phyloP scores from a whole-genome alignment of 148 eudicot species.

The Limonium bicolor region DNA sequence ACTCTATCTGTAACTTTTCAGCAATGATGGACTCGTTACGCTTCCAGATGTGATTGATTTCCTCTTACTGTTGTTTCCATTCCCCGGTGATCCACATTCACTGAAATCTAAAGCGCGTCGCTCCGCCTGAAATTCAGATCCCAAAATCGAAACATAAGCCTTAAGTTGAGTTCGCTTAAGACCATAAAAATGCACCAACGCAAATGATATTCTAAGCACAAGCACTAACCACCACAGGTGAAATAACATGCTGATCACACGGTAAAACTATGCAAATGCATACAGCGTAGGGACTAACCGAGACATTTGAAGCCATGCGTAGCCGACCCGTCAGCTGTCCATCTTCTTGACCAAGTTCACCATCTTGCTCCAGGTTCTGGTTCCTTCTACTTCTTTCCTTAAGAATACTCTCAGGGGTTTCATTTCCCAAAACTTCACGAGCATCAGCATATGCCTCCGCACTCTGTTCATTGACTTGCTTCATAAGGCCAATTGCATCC shows the following conservation, averaged over 20 bases:
- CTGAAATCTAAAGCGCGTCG: constrained; percentile 12
- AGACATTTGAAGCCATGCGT: constrained; percentile 22
- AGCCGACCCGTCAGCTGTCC: constrained; percentile 16
- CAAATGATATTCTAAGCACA: background rate
- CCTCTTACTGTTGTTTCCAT: constrained; percentile 5
- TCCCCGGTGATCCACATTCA: constrained; percentile 4
- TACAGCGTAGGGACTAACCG: constrained; percentile 30
- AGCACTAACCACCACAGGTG: background rate
- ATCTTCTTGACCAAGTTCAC: constrained; percentile 6
- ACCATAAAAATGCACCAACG: background rate
- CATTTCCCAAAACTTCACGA: constrained; percentile 68
- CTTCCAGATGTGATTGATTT: constrained; percentile 6
- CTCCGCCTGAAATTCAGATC: constrained; percentile 3
- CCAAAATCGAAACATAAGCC: background rate
- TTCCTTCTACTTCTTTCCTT: constrained; percentile 20
- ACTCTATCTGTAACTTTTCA: constrained; percentile 17
- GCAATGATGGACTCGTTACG: constrained; percentile 23
- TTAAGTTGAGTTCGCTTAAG: background rate
- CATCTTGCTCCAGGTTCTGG: constrained; percentile 21
- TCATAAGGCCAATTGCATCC: constrained; percentile 87
- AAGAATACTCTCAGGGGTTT: constrained; percentile 68
- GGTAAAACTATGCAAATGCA: background rate
- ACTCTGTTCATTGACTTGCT: constrained; percentile 64
- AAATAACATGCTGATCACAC: background rate
- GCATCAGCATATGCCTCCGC: constrained; percentile 82